phyloP scores from a whole-genome alignment of 2,329 filamentous ascomycete genomes.

The Penicillium corylophilum region DNA sequence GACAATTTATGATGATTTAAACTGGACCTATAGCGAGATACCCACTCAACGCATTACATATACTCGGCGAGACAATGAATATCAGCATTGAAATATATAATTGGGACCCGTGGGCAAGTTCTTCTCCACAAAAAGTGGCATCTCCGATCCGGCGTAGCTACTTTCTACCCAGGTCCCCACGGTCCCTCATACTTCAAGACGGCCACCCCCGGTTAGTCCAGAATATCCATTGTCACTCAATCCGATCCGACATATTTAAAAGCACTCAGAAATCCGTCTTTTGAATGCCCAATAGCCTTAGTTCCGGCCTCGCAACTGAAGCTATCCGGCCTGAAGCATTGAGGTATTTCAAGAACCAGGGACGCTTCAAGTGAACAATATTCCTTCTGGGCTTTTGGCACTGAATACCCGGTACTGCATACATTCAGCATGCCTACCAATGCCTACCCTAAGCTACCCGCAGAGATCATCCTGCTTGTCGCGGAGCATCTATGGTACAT shows the following conservation, averaged over 20 bases:
- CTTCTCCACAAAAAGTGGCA: neutral
- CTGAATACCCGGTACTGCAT: no score
- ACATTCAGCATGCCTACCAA: neutral
- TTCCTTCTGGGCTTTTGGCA: neutral
- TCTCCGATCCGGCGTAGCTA: neutral
- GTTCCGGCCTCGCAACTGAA: neutral
- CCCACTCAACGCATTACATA: neutral
- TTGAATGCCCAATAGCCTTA: neutral
- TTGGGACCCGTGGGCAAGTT: neutral
- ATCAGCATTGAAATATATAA: neutral
- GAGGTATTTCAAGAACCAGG: neutral
- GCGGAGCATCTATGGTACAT: neutral
- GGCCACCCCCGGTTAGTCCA: neutral
- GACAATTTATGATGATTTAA: neutral
- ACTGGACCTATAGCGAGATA: neutral
- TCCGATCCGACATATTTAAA: neutral
- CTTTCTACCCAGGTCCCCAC: conserved; percentile 1
- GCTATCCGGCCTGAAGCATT: neutral
- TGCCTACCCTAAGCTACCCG: neutral
- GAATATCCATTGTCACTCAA: neutral
- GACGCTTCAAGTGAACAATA: neutral
- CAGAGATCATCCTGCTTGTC: conserved; percentile 1
- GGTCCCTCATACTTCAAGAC: neutral
- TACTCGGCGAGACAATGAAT: neutral
- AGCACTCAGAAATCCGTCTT: no score